Evolutionary conservation across 306 rosid genomes (phyloP).

Genomic region (Sesbania bispinosa): DNA sequence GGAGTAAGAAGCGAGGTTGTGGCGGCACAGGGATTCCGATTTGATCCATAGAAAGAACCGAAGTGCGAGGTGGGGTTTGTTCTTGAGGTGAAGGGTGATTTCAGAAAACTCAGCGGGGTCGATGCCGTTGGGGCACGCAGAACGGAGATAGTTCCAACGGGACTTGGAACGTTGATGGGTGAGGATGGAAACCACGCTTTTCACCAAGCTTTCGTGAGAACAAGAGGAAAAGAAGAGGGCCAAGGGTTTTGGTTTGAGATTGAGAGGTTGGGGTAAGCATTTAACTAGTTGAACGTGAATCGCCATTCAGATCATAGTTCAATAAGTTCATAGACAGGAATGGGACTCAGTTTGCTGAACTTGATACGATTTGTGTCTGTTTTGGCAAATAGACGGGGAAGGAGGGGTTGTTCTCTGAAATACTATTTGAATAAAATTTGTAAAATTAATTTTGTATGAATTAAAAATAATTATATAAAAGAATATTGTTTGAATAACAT

Average conservation of each 20-base stretch:
- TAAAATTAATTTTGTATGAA: no score
- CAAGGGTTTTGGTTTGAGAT: neutral
- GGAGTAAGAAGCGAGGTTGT: conserved; percentile 59
- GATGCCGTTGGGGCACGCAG: conserved; percentile 54
- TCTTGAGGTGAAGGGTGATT: conserved; percentile 48
- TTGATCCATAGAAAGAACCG: conserved; percentile 66
- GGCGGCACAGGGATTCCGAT: conserved; percentile 53
- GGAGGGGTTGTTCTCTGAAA: no score
- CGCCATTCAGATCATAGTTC: no score
- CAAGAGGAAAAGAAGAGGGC: conserved; percentile 8
- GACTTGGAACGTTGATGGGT: conserved; percentile 71
- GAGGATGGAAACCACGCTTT: conserved; percentile 51
- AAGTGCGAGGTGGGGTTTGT: conserved; percentile 73
- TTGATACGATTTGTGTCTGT: no score
- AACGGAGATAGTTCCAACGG: conserved; percentile 62
- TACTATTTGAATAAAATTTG: no score
- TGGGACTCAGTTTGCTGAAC: no score
- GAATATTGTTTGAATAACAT: no score
- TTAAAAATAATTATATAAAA: no score
- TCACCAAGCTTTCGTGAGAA: conserved; percentile 7
- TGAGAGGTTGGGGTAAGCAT: no score
- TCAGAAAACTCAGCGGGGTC: conserved; percentile 52
- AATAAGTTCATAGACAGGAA: no score
- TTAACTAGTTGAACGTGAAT: no score
- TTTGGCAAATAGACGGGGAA: no score